Base-by-base conservation (phyloP, 345 rosid genomes). In the Zanthoxylum bungeanum region DNA sequence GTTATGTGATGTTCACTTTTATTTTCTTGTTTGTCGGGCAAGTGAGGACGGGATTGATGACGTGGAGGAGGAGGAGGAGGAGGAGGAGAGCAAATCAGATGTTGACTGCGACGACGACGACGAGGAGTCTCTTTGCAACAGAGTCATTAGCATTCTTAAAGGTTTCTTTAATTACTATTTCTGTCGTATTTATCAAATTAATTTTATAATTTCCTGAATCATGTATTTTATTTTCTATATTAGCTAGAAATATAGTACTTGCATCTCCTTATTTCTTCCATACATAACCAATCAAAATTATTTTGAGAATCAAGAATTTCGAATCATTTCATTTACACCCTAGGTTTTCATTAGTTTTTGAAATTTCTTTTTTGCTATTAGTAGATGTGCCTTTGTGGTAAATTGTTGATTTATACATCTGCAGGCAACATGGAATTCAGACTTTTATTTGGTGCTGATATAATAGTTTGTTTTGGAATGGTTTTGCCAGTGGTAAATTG, bases 91-190 rank as follows among this genome's bases (percentile, higher is more conserved):
- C 1, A 85, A 73, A 2, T 78, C 46, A 4, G 78, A 65, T 28
- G 79, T 66, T 50, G 19, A 17, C 11, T 76, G 76, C 4, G 84
- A 77, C 5, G 79, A 70, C 1, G 74, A 73, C 1, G 81, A 74
- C 2, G 85, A 77, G 30, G 84, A 80, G 58, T 76, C 85, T 73
- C 76, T 82, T 56, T 82, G 79, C 68, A 46, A 72, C 42, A 77
- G 69, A 78, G 85, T 85, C 71, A 67, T 80, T 64, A 57, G 71
- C 58, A 78, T 83, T 39, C 82, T 89, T 60, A 64, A 77, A 79
- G 91, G 87, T 85, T 21, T 10, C 24, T 72, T 73, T 78, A 31
- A 25, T 71, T 73, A n/a, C 76, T 68, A 69, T 33, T 68, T 52
- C 22, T 22, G 25, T 22, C 11, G 46, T 46, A 34, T 34, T 60